Evolutionary conservation across 1,139 yeast genomes (phyloP).

Genomic region (Kurtzmaniella natalensis): DNA sequence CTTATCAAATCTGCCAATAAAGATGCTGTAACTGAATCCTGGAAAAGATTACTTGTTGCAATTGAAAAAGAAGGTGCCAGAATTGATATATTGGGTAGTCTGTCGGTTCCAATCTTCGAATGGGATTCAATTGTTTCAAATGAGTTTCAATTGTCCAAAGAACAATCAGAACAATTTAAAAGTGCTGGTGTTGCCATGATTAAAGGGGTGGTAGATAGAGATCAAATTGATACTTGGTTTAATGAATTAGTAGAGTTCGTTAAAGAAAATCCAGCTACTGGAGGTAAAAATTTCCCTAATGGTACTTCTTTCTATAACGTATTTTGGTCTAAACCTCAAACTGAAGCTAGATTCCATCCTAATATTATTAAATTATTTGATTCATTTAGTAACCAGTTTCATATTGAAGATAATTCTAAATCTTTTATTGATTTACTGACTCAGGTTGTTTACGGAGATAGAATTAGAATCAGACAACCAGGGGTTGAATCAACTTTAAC

Average conservation of each 20-base stretch:
- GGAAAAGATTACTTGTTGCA: constrained; percentile 18
- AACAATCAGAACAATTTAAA: constrained; percentile 11
- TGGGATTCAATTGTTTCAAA: constrained; percentile 14
- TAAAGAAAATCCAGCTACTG: constrained; percentile 13
- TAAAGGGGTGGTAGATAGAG: constrained; percentile 4
- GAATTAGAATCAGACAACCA: constrained; percentile 28
- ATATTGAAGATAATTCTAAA: constrained; percentile 12
- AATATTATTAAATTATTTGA: constrained; percentile 19
- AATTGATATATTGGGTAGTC: constrained; percentile 13
- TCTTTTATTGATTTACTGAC: constrained; percentile 14
- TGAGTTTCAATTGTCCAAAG: constrained; percentile 13
- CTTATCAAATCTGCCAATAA: constrained; percentile 18
- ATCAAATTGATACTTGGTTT: constrained; percentile 5
- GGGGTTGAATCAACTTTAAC: constrained; percentile 25
- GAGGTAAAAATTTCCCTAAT: constrained; percentile 16
- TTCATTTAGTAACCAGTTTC: constrained; percentile 23
- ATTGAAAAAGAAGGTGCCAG: constrained; percentile 14
- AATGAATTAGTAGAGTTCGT: constrained; percentile 15
- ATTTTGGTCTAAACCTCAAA: constrained; percentile 31
- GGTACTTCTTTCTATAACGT: constrained; percentile 21
- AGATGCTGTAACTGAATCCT: constrained; percentile 17
- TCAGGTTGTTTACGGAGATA: constrained; percentile 20
- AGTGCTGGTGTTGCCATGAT: constrained; percentile 6
- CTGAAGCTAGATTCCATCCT: constrained; percentile 28
- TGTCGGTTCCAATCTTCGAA: constrained; percentile 14